Evolutionary conservation across 169 alveolate species (phyloP).

Genomic region (Plasmodium sp.): DNA sequence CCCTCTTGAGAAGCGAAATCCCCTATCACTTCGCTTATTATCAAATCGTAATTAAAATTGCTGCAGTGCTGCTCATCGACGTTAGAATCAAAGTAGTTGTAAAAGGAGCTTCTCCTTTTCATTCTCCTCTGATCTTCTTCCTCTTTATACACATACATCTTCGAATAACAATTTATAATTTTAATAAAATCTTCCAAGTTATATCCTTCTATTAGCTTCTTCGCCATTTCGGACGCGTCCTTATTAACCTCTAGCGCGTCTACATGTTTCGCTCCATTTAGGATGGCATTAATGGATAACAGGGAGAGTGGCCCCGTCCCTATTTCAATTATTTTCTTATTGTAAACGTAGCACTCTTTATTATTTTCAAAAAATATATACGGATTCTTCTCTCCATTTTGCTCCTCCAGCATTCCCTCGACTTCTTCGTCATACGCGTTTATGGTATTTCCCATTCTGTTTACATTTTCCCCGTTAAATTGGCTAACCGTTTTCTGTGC

Average conservation of each 20-base stretch:
- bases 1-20: slow-evolving; percentile 91
- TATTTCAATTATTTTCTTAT: slow-evolving; percentile 84
- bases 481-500: not conserved
- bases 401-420: not conserved
- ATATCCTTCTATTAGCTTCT: slow-evolving; percentile 84
- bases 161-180: slow-evolving; percentile 84
- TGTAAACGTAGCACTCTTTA: slow-evolving; percentile 77
- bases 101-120: slow-evolving; percentile 16
- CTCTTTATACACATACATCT: slow-evolving; percentile 78
- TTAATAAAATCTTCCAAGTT: slow-evolving; percentile 80
- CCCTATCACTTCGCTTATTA: slow-evolving; percentile 89
- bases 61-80: slow-evolving; percentile 24
- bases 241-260: slow-evolving; percentile 89
- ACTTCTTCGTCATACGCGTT: not conserved
- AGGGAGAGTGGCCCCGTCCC: slow-evolving; percentile 91
- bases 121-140: slow-evolving; percentile 9
- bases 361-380: slow-evolving; percentile 45
- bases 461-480: slow-evolving; percentile 1
- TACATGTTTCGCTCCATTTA: slow-evolving; percentile 88
- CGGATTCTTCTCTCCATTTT: not conserved
- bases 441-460: slow-evolving; percentile 17
- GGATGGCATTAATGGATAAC: slow-evolving; percentile 87
- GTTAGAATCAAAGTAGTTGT: slow-evolving; percentile 1
- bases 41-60: slow-evolving; percentile 84
- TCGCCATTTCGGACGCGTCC: slow-evolving; percentile 86